These are phyloP conservation scores for Tricholoma saponaceum DNA, from an alignment of 768 basidiomycete species.

Conservation along the genomic window DNA sequence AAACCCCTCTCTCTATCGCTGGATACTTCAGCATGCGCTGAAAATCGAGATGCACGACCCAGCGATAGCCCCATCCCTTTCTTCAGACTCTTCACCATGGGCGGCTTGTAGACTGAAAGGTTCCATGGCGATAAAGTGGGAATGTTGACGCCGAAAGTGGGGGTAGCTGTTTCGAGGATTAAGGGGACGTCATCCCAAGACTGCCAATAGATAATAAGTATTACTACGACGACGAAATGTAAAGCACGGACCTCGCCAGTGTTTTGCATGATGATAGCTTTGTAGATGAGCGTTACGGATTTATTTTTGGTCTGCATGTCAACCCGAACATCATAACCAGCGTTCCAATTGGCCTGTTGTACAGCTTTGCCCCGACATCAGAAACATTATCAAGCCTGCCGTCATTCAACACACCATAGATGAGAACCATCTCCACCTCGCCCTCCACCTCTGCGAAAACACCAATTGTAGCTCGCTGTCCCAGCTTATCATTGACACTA, in stretches of 20 bases:
- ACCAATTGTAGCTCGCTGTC: slow-evolving; percentile 16
- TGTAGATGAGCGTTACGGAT: slow-evolving; percentile 31
- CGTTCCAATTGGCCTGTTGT: slow-evolving; percentile 16
- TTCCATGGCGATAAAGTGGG: slow-evolving; percentile 31
- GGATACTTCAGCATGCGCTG: background rate
- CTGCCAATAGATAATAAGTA: slow-evolving; percentile 15
- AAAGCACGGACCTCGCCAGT: slow-evolving; percentile 32
- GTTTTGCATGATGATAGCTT: slow-evolving; percentile 32
- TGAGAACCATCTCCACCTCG: slow-evolving; percentile 26
- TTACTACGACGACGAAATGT: background rate
- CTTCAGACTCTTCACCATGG: too few relatives aligned
- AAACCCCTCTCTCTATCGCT: background rate
- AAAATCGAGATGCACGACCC: too few relatives aligned
- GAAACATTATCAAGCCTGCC: background rate
- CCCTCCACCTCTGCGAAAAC: slow-evolving; percentile 23
- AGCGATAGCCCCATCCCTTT: too few relatives aligned
- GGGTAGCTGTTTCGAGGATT: slow-evolving; percentile 34
- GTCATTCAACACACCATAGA: slow-evolving; percentile 22
- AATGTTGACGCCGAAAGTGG: slow-evolving; percentile 30
- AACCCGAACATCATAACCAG: slow-evolving; percentile 36
- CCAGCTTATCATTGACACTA: slow-evolving; percentile 11
- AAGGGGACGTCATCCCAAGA: slow-evolving; percentile 35
- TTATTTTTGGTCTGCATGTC: slow-evolving; percentile 30
- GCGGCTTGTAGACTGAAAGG: slow-evolving; percentile 4
- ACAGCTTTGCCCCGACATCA: slow-evolving; percentile 13